A percentile compares a stretch with the other conserved stretches of the same genome.
phyloP scores from a whole-genome alignment of 2,329 filamentous ascomycete genomes.

The Hypomyces perniciosus region DNA sequence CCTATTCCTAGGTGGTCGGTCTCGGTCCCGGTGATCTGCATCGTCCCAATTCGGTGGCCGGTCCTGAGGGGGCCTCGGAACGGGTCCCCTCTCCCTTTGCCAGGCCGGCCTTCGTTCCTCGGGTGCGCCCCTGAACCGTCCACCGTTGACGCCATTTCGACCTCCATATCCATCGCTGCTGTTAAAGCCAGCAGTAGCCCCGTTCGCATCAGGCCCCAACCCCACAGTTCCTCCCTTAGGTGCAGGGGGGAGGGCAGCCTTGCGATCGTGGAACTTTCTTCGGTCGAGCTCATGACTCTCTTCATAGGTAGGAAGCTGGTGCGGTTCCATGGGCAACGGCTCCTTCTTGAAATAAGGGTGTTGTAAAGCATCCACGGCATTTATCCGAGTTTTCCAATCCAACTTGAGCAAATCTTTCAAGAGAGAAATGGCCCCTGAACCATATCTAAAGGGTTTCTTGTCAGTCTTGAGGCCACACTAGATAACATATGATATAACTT shows the following conservation, averaged over 20 bases:
- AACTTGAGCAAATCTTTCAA: slow-evolving; percentile 78
- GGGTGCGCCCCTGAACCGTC: slow-evolving; percentile 37
- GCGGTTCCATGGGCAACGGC: slow-evolving; percentile 73
- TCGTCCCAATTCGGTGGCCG: slow-evolving; percentile 27
- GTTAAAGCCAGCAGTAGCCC: slow-evolving; percentile 41
- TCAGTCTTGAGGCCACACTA: not conserved
- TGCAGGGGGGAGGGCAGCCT: slow-evolving; percentile 77
- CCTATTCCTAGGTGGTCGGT: slow-evolving; percentile 30
- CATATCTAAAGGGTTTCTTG: slow-evolving; percentile 42
- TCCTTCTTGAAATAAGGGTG: slow-evolving; percentile 83
- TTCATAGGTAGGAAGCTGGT: slow-evolving; percentile 85
- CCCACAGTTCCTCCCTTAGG: slow-evolving; percentile 89
- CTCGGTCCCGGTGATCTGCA: slow-evolving; percentile 36
- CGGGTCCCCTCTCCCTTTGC: slow-evolving; percentile 47
- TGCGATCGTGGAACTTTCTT: slow-evolving; percentile 81
- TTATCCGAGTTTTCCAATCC: slow-evolving; percentile 83
- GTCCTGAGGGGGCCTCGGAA: slow-evolving; percentile 42
- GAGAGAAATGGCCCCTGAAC: slow-evolving; percentile 68
- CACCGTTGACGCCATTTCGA: slow-evolving; percentile 43
- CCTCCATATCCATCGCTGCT: slow-evolving; percentile 44
- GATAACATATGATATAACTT: slow-evolving; percentile 19
- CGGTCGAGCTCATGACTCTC: slow-evolving; percentile 96
- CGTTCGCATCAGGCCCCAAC: slow-evolving; percentile 54
- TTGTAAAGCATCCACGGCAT: slow-evolving; percentile 86
- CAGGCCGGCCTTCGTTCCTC: slow-evolving; percentile 48